Conservation (phyloP, 768 basidiomycete genomes). For the Macrolepiota albuminosa region DNA sequence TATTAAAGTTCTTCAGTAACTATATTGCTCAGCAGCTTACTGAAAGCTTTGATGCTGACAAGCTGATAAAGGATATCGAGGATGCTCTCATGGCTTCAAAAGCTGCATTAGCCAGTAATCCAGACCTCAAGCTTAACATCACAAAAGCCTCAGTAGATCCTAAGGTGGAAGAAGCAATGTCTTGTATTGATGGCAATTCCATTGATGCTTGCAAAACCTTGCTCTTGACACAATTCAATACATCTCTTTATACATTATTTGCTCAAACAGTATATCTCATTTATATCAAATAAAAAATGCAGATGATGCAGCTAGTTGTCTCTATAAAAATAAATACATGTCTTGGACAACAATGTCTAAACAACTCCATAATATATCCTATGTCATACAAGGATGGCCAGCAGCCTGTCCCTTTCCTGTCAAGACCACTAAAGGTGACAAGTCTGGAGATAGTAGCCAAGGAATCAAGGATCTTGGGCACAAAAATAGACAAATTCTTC, state of each 20-base stretch:
- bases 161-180: background rate
- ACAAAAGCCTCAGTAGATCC: background rate
- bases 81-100: background rate
- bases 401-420: background rate
- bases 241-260: background rate
- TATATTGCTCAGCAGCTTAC: background rate
- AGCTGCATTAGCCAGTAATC: background rate
- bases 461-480: background rate
- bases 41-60: background rate
- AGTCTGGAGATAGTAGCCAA: background rate
- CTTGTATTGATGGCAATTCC: background rate
- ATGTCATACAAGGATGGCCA: background rate
- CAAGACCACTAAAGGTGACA: background rate
- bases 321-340: background rate
- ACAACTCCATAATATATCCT: background rate
- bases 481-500: background rate
- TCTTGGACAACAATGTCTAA: background rate
- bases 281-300: background rate
- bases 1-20: background rate
- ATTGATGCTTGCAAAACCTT: background rate
- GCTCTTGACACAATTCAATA: background rate
- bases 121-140: background rate
- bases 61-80: background rate
- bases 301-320: background rate
- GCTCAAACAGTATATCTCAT: background rate